Conservation (phyloP, 2,329 filamentous ascomycete genomes). For the Chaetomium olivaceum region DNA sequence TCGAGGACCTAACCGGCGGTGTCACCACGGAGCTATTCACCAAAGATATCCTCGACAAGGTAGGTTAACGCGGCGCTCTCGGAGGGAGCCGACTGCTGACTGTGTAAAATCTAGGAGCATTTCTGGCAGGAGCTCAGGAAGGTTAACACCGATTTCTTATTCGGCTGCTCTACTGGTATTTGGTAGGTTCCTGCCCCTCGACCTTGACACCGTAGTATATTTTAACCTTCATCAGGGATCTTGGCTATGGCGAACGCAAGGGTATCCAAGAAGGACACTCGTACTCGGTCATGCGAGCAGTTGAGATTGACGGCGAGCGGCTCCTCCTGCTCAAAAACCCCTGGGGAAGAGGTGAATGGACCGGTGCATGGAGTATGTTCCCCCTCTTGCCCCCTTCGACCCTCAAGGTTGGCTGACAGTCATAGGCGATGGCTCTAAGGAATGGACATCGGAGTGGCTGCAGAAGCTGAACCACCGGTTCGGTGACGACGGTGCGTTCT, state of each 20-base stretch:
- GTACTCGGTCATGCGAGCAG: constrained; percentile 62
- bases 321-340: constrained; percentile 56
- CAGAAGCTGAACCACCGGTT: constrained; percentile 60
- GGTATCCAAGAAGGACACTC: constrained; percentile 61
- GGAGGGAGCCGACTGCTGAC: not conserved
- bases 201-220: not conserved
- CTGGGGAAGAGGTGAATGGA: constrained; percentile 64
- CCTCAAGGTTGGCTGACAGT: constrained; percentile 24
- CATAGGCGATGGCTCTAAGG: constrained; percentile 55
- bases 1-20: constrained; percentile 63
- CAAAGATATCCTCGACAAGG: constrained; percentile 70
- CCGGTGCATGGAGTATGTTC: constrained; percentile 54
- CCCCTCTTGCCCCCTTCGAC: not conserved
- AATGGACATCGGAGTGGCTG: constrained; percentile 61
- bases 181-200: constrained; percentile 37
- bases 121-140: constrained; percentile 86
- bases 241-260: constrained; percentile 60
- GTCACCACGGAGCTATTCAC: constrained; percentile 69
- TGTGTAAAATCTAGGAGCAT: constrained; percentile 50
- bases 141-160: constrained; percentile 78
- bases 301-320: constrained; percentile 50
- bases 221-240: constrained; percentile 41
- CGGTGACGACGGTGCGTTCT: constrained; percentile 63
- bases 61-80: not conserved
- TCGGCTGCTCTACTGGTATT: constrained; percentile 67